Evolutionary conservation across 2,329 filamentous ascomycete species (phyloP).

Genomic region (Colletotrichum zoysiae): DNA sequence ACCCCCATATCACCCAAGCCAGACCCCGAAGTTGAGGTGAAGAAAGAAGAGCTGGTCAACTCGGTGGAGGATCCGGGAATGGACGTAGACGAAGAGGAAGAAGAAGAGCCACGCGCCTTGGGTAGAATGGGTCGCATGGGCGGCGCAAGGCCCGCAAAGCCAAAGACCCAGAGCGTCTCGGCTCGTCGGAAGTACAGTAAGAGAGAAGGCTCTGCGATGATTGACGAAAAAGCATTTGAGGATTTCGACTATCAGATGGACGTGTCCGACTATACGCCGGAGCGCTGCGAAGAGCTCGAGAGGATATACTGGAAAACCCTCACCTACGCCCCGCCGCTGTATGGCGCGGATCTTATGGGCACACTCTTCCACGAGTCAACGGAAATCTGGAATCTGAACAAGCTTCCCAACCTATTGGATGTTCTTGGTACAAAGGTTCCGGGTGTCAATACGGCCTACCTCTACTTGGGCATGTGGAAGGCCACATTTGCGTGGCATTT

Average conservation of each 20-base stretch:
- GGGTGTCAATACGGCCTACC: constrained; percentile 96
- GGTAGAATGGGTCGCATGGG: constrained; percentile 60
- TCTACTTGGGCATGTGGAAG: constrained; percentile 99
- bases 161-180: constrained; percentile 80
- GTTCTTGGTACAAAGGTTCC: constrained; percentile 95
- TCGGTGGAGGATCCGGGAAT: constrained; percentile 63
- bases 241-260: constrained; percentile 92
- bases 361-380: constrained; percentile 91
- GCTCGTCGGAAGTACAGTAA: constrained; percentile 89
- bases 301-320: constrained; percentile 97
- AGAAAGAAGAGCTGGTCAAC: constrained; percentile 54
- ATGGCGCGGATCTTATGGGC: constrained; percentile 96
- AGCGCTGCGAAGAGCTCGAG: constrained; percentile 94
- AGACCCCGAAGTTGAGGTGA: constrained; percentile 49
- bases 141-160: constrained; percentile 63
- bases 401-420: constrained; percentile 92
- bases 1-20: constrained; percentile 48
- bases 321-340: constrained; percentile 93
- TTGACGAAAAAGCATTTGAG: constrained; percentile 92
- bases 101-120: constrained; percentile 54
- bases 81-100: constrained; percentile 53
- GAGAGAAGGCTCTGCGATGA: constrained; percentile 79
- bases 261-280: constrained; percentile 87
- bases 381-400: constrained; percentile 92
- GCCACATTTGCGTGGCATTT: constrained; percentile 99